Conservation (phyloP, 805 yeast genomes). For the Candida adriatica region DNA sequence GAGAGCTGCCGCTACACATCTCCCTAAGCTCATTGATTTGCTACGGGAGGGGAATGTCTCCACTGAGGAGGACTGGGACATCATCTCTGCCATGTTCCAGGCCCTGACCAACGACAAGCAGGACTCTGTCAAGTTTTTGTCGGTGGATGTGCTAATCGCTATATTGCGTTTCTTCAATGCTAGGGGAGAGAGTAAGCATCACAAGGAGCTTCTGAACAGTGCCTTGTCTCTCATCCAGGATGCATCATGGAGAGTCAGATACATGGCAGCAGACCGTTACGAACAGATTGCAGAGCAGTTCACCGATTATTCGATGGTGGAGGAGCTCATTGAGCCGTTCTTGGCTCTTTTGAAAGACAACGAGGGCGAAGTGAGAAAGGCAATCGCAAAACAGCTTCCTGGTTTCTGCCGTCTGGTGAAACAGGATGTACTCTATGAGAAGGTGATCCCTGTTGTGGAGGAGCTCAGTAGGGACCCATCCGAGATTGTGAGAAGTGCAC, state of each 20-base stretch:
- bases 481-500: constrained; percentile 87
- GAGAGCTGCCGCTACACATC: constrained; percentile 82
- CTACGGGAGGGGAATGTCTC: constrained; percentile 43
- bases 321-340: constrained; percentile 51
- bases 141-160: constrained; percentile 82
- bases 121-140: constrained; percentile 87
- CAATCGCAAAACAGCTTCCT: constrained; percentile 87
- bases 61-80: constrained; percentile 63
- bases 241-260: constrained; percentile 97
- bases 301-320: constrained; percentile 46
- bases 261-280: constrained; percentile 95
- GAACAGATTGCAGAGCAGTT: constrained; percentile 65
- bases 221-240: constrained; percentile 72
- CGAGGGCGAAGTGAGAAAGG: constrained; percentile 96
- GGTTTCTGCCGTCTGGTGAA: constrained; percentile 52
- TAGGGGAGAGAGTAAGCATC: constrained; percentile 50
- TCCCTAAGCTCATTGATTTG: constrained; percentile 67
- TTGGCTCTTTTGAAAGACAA: constrained; percentile 77
- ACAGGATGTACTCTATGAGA: constrained; percentile 49
- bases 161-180: constrained; percentile 63
- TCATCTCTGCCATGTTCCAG: constrained; percentile 76
- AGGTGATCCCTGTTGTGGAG: constrained; percentile 77
- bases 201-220: constrained; percentile 54
- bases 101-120: constrained; percentile 76
- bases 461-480: constrained; percentile 84